Conservation (phyloP, 2,329 filamentous ascomycete genomes). For the Penicillium sp. region DNA sequence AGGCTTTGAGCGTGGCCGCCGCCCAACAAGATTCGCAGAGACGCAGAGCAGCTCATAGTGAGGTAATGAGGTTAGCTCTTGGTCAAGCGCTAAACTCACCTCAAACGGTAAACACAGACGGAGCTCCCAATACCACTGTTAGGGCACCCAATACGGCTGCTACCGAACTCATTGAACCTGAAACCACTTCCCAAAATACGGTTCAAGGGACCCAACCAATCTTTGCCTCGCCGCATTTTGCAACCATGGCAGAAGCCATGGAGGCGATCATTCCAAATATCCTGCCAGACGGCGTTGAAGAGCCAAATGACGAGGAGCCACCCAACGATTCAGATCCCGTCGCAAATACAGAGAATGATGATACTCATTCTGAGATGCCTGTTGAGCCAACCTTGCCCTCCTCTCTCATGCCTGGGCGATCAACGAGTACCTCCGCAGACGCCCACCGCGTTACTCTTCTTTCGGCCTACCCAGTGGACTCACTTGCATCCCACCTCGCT, state of each 20-base stretch:
- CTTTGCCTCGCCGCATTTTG: slow-evolving; percentile 4
- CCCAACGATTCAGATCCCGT: slow-evolving; percentile 14
- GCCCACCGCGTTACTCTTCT: slow-evolving; percentile 46
- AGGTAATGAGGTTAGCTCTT: slow-evolving; percentile 32
- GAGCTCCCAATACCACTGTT: slow-evolving; percentile 23
- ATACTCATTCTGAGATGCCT: slow-evolving; percentile 16
- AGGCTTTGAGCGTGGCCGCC: background rate
- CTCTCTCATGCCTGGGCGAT: slow-evolving; percentile 18
- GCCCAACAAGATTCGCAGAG: background rate
- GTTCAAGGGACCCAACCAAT: slow-evolving; percentile 6
- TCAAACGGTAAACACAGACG: slow-evolving; percentile 23
- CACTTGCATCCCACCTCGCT: slow-evolving; percentile 44
- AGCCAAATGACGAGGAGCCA: slow-evolving; percentile 26
- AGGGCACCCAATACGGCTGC: slow-evolving; percentile 16
- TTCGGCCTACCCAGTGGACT: slow-evolving; percentile 44
- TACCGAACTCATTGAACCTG: slow-evolving; percentile 11
- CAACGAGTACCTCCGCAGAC: slow-evolving; percentile 10
- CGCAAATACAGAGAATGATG: slow-evolving; percentile 8
- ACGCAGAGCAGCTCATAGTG: background rate
- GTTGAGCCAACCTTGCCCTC: slow-evolving; percentile 20
- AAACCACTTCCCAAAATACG: slow-evolving; percentile 7
- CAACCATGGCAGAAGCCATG: slow-evolving; percentile 11
- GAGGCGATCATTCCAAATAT: slow-evolving; percentile 22
- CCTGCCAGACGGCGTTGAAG: slow-evolving; percentile 35
- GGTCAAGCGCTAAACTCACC: slow-evolving; percentile 16